These are phyloP conservation scores for Poa annua DNA, from an alignment of 176 grass and related monocot species.

Conservation along the genomic window DNA sequence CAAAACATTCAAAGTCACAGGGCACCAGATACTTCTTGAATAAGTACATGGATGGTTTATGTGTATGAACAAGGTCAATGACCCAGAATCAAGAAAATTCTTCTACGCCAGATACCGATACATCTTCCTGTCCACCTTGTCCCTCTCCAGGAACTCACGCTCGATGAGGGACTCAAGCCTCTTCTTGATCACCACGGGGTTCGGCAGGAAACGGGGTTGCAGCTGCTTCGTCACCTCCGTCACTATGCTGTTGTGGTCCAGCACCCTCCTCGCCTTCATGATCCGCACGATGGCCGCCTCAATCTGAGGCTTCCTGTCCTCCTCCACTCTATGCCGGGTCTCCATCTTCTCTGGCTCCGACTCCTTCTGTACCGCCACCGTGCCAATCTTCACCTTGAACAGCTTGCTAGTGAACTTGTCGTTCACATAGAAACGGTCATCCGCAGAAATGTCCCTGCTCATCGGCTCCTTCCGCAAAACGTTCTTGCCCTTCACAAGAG, in stretches of 20 bases:
- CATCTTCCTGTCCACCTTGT: constrained; percentile 64
- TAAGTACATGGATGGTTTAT: constrained; percentile 42
- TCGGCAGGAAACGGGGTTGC: constrained; percentile 63
- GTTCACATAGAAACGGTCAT: constrained; percentile 59
- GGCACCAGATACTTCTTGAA: not conserved
- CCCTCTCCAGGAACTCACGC: constrained; percentile 69
- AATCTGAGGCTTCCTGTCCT: constrained; percentile 58
- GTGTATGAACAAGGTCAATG: constrained; percentile 10
- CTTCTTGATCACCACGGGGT: constrained; percentile 73
- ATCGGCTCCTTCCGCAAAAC: constrained; percentile 75
- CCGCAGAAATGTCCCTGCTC: constrained; percentile 67
- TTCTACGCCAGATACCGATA: constrained; percentile 54
- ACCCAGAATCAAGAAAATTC: not conserved
- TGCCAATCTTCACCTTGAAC: constrained; percentile 73
- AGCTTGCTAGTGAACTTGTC: constrained; percentile 77
- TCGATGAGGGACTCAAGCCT: constrained; percentile 69
- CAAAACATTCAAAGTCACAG: constrained; percentile 20
- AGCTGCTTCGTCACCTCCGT: constrained; percentile 60
- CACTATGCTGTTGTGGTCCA: constrained; percentile 58
- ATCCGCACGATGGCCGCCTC: constrained; percentile 64
- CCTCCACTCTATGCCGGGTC: constrained; percentile 62
- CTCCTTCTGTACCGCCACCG: constrained; percentile 63
- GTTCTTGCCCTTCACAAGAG: constrained; percentile 72
- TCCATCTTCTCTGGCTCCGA: constrained; percentile 66
- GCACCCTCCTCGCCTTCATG: constrained; percentile 59